Conservation (phyloP, 306 rosid species). For the Geum urbanum region DNA sequence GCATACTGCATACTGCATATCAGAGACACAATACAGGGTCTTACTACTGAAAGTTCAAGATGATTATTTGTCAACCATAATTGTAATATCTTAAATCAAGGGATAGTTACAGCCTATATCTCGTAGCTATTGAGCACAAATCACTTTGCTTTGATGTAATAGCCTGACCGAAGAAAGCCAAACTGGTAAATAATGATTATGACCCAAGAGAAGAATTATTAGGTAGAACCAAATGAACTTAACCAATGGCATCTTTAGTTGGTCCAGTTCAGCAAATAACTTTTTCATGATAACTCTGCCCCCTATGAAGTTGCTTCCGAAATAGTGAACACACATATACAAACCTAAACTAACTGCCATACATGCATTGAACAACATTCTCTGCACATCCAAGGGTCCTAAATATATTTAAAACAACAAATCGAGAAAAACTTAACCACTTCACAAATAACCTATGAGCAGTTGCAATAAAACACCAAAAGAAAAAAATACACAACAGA, state of each 20-base stretch:
- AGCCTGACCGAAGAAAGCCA: conserved; percentile 10
- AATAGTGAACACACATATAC: neutral
- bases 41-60: conserved; percentile 21
- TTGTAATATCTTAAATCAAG: conserved; percentile 26
- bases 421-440: neutral
- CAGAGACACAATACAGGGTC: conserved; percentile 22
- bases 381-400: neutral
- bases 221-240: conserved; percentile 20
- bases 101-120: conserved; percentile 7
- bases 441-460: conserved; percentile 18
- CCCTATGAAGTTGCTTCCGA: conserved; percentile 3
- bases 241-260: conserved; percentile 8
- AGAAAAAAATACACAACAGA: too few species aligned
- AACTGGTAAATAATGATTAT: conserved; percentile 12
- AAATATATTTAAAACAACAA: neutral
- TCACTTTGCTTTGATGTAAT: conserved; percentile 1
- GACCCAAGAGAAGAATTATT: conserved; percentile 23
- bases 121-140: neutral
- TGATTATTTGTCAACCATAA: conserved; percentile 20
- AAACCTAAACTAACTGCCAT: neutral
- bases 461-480: neutral
- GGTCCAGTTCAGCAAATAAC: neutral
- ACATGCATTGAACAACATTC: neutral
- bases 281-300: neutral
- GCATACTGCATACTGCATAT: conserved; percentile 20